These are phyloP conservation scores for Leishmania tarentolae DNA, from an alignment of 208 protist species.

Conservation along the genomic window DNA sequence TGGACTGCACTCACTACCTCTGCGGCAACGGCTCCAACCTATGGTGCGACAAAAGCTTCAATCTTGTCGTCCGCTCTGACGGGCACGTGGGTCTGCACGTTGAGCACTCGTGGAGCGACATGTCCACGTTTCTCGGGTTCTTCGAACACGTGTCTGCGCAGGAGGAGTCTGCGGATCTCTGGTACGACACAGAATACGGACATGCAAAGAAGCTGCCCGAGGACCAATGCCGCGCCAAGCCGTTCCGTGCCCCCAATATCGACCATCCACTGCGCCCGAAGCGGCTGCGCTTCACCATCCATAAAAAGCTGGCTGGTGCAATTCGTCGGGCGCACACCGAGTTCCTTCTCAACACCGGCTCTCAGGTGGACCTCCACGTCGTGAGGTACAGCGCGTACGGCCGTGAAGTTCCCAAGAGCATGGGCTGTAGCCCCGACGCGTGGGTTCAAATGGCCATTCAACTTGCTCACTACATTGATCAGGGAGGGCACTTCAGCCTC, in stretches of 20 bases:
- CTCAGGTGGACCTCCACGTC: constrained; percentile 67
- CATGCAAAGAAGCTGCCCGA: constrained; percentile 43
- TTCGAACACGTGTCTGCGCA: constrained; percentile 55
- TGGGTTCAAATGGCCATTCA: constrained; percentile 89
- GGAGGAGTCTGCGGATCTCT: constrained; percentile 56
- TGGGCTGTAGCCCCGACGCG: constrained; percentile 59
- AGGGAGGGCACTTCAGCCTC: constrained; percentile 54
- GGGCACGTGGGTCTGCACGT: constrained; percentile 67
- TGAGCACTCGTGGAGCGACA: constrained; percentile 86
- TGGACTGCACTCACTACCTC: constrained; percentile 53
- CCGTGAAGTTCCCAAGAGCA: constrained; percentile 40
- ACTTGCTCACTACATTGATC: constrained; percentile 77
- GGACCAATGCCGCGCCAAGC: constrained; percentile 28
- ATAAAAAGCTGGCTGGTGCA: constrained; percentile 45
- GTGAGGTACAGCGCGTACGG: constrained; percentile 54
- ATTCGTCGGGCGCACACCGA: constrained; percentile 49
- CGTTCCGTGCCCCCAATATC: constrained; percentile 20
- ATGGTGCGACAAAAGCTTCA: constrained; percentile 89
- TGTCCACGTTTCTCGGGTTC: constrained; percentile 54
- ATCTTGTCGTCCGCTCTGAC: constrained; percentile 60
- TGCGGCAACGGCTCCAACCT: constrained; percentile 71
- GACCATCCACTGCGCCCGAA: constrained; percentile 36
- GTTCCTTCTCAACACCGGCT: constrained; percentile 39
- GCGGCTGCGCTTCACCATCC: constrained; percentile 68
- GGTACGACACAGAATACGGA: constrained; percentile 45